Conservation (phyloP, 2,329 filamentous ascomycete genomes). For the Venturia effusa region DNA sequence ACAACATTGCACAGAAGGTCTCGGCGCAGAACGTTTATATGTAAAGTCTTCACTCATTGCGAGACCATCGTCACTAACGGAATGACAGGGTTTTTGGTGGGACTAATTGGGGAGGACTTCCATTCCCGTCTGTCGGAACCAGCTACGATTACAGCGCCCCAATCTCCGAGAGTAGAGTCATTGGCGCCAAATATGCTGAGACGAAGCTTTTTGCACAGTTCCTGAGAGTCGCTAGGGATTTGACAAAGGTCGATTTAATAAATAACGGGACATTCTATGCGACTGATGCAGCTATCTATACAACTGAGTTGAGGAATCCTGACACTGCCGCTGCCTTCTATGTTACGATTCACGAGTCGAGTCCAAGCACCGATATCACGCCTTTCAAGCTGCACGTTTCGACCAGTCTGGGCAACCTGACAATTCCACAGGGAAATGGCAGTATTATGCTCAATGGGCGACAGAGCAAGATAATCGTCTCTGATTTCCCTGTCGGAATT, state of each 20-base stretch:
- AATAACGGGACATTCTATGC: conserved; percentile 39
- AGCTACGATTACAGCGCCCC: conserved; percentile 51
- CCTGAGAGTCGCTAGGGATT: conserved; percentile 50
- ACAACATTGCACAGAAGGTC: conserved; percentile 49
- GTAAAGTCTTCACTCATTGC: conserved; percentile 23
- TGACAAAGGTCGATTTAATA: conserved; percentile 43
- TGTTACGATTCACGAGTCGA: conserved; percentile 53
- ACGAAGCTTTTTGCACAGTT: conserved; percentile 68
- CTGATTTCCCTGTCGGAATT: conserved; percentile 53
- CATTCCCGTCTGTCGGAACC: conserved; percentile 48
- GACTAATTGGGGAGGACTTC: conserved; percentile 74
- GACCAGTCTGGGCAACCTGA: conserved; percentile 43
- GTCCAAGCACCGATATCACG: conserved; percentile 46
- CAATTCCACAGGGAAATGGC: conserved; percentile 47
- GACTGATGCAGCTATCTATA: conserved; percentile 40
- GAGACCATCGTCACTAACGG: too few species aligned
- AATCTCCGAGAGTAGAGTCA: conserved; percentile 60
- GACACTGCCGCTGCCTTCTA: conserved; percentile 51
- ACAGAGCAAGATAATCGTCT: conserved; percentile 57
- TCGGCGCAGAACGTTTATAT: conserved; percentile 54
- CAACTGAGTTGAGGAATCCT: conserved; percentile 48
- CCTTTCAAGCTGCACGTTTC: conserved; percentile 53
- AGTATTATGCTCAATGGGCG: conserved; percentile 46
- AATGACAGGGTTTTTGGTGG: conserved; percentile 39
- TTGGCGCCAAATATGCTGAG: conserved; percentile 68